Evolutionary conservation across 371 early-diverging fungal species (phyloP), one percentile per base, ranked within the genome.

Genomic region (Blakeslea trispora): DNA sequence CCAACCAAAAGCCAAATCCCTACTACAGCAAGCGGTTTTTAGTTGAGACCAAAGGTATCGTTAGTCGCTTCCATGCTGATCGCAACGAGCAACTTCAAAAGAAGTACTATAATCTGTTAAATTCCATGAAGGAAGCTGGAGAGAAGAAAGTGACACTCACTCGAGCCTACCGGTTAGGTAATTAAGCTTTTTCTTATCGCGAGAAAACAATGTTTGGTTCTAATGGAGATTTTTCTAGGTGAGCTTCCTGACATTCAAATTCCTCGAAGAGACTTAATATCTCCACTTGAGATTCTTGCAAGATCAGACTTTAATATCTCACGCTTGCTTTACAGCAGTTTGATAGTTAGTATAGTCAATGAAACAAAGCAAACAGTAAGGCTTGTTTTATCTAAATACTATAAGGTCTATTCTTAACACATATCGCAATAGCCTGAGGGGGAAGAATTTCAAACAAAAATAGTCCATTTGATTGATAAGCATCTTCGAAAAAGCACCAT

Each of bases 241-340:
- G 90, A 91, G 43, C 71, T 90, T 8, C 92, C 91, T 0, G 92
- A 92, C 67, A 85, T 92, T 41, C 84, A 88, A 59, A 89, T 92
- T 50, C 61, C 65, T 6, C 54, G 81, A 45, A 75, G 68, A 41
- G 90, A 91, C 17, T 53, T 92, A 1, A 66, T 92, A 1, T 63
- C 66, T 10, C 92, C 92, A 0, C 70, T 92, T 14, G 86, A 88
- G 57, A 67, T 69, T 0, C 64, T 92, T 3, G 82, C 84, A 1
- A 64, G 73, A 34, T 59, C 72, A 21, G 92, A 92, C 62, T 74
- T 72, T 13, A 89, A 87, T n/a, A 75, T 88, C 11, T 78, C 86
- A 10, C 82, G 81, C 18, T 57, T 77, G 34, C 50, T 89, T 3
- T 82, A 85, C 50, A 67, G 79, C 15, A 68, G 63, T 7, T 45